Evolutionary conservation across 2,329 filamentous ascomycete species (phyloP), one percentile per base, ranked within the genome.

Genomic region (Apiospora malaysiana): DNA sequence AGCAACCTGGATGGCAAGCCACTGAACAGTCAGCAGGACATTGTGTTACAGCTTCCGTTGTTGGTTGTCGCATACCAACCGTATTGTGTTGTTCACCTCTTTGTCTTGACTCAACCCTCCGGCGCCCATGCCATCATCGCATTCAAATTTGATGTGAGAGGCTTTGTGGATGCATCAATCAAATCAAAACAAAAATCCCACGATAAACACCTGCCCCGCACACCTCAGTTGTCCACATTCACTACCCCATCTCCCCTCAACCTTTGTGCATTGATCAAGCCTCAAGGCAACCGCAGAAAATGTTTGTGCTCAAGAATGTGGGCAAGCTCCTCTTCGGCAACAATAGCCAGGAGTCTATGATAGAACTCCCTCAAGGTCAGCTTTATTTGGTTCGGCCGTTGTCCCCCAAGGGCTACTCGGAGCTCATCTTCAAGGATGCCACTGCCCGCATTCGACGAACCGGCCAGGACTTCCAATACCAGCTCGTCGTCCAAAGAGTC

Each of bases 401-500:
- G 68, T 98, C 95, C 9, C 94, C 95, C 71, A 99, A 99, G 82
- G 96, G 96, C 75, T 98, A 98, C 81, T 98, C 95, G 1, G 96
- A 99, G 83, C 94, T 98, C 80, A 97, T 99, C 83, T 99, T 98
- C 88, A 97, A 96, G 82, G 96, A 99, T 90, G 93, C 94, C 49
- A 93, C 94, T 66, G 94, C 95, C 69, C 94, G 92, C 74, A 97
- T 99, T 78, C 92, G 97, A 74, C 91, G 94, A 74, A 98, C 96
- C 21, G 95, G 93, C 25, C 95, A 97, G 81, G 94, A 98, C 69
- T 98, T 93, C 78, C 95, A 99, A 78, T 99, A 98, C 81, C 96
- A 99, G 81, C 93, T 99, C 16, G 95, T 98, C 51, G 90, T 98
- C 56, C 96, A 99, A 81, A 90, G 96, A 72, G 95, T 95, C 71